Base-by-base conservation (phyloP, 371 early-diverging fungal species). In the Haplosporangium sp. region DNA sequence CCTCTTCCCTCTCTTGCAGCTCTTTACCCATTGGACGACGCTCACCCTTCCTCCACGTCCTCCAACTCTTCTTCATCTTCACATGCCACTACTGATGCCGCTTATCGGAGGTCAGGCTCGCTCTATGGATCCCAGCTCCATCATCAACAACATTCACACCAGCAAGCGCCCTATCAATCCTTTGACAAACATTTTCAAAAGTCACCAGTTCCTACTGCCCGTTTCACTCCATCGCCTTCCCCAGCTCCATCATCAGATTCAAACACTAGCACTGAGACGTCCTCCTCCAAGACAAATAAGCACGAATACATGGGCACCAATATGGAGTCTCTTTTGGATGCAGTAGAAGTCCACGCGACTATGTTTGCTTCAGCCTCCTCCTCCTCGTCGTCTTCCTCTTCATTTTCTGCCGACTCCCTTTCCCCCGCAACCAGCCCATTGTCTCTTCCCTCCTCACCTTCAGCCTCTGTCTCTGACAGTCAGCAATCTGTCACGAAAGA, bases 1-100 rank as follows among this genome's bases (percentile, higher is more conserved):
- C 79, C 79, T 3, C 79, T 79, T 29, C 79, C 79, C 9, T 79
- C 79, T 5, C 72, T 79, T 46, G 73, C 79, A 54, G 68, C 79
- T 16, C 69, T 79, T 59, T 74, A 64, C 38, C 74, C 69, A 9
- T 38, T 74, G 10, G 63, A 67, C 40, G 54, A 65, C 23, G 23
- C 58, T 47, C 72, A 64, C 62, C 38, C 40, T 54, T 23, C 61
- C 12, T 20, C 63, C 43, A 64, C 64, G 14, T 48, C 62, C 45
- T 57, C 62, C n/a, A 40, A 40, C 46, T 47, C 46, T 14, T 40
- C 29, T 13, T 61, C 61, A 5, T 52, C 47, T 23, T 16, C 45
- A 42, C 55, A 54, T 14, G 38, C 14, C 8, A 14, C 64, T 18
- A 12, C 57, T 2, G 64, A 64, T 20, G 1, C 47, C 5, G 18